Conservation (phyloP, 1,284 basidiomycete species). For the Bjerkandera adusta region DNA sequence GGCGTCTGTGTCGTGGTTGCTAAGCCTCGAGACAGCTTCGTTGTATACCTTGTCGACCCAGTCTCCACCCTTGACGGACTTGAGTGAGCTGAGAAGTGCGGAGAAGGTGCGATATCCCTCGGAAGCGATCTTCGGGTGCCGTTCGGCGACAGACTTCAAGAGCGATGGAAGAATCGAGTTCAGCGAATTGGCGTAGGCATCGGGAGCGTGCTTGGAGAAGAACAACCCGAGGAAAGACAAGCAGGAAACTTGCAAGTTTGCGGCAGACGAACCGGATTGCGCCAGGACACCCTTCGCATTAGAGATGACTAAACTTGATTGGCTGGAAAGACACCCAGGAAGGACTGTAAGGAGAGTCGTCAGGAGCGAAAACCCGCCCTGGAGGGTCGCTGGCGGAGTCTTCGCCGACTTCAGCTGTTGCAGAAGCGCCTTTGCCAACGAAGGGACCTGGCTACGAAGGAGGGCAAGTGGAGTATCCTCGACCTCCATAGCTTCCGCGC, state of each 20-base stretch:
- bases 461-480: conserved; percentile 74
- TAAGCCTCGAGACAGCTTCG: conserved; percentile 70
- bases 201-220: conserved; percentile 77
- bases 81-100: conserved; percentile 60
- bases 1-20: conserved; percentile 83
- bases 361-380: conserved; percentile 83
- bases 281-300: conserved; percentile 64
- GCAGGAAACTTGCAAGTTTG: conserved; percentile 75
- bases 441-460: conserved; percentile 74
- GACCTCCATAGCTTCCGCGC: conserved; percentile 74
- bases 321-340: conserved; percentile 78
- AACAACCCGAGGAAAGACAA: conserved; percentile 85
- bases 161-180: conserved; percentile 70
- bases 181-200: conserved; percentile 62
- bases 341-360: conserved; percentile 77
- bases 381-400: conserved; percentile 76
- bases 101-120: conserved; percentile 85
- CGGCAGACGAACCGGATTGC: conserved; percentile 63
- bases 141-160: conserved; percentile 67
- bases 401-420: conserved; percentile 83
- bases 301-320: conserved; percentile 60
- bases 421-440: conserved; percentile 78
- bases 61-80: conserved; percentile 55
- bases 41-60: conserved; percentile 75
- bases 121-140: conserved; percentile 75